Conservation (phyloP, 2,329 filamentous ascomycete species). For the Coleophoma crateriformis region DNA sequence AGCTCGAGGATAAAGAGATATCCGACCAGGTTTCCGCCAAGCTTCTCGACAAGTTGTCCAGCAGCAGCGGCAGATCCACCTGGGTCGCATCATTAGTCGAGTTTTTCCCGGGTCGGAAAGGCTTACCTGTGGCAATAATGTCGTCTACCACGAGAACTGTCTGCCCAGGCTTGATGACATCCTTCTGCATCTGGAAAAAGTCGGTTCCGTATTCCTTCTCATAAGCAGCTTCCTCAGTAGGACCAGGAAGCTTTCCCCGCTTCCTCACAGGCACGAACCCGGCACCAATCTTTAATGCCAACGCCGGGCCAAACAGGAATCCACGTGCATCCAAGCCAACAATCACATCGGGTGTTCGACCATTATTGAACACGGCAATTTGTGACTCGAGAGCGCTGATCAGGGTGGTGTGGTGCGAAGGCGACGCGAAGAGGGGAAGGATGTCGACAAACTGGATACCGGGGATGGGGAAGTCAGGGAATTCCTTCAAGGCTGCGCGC, state of each 20-base stretch:
- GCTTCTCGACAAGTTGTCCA: conserved; percentile 77
- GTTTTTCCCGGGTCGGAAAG: neutral
- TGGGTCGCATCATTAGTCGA: conserved; percentile 30
- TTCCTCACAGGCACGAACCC: conserved; percentile 93
- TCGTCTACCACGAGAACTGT: conserved; percentile 93
- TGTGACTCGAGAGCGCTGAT: conserved; percentile 83
- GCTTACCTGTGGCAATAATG: conserved; percentile 90
- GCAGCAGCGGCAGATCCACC: conserved; percentile 89
- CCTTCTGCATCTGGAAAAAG: conserved; percentile 91
- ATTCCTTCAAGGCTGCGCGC: conserved; percentile 71
- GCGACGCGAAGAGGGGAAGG: conserved; percentile 86
- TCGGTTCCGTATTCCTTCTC: conserved; percentile 96
- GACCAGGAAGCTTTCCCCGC: conserved; percentile 90
- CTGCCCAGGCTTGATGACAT: conserved; percentile 78
- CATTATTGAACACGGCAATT: conserved; percentile 57
- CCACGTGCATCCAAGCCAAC: conserved; percentile 91
- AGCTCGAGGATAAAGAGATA: conserved; percentile 97
- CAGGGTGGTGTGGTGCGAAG: conserved; percentile 66
- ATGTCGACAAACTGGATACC: conserved; percentile 98
- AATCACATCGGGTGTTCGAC: conserved; percentile 74
- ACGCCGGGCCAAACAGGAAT: conserved; percentile 88
- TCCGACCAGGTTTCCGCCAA: conserved; percentile 80
- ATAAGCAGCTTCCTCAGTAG: conserved; percentile 78
- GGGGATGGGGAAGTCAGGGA: conserved; percentile 84
- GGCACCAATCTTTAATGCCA: conserved; percentile 78